Evolutionary conservation across 768 basidiomycete species (phyloP).

Genomic region (Leccinellum luteum): DNA sequence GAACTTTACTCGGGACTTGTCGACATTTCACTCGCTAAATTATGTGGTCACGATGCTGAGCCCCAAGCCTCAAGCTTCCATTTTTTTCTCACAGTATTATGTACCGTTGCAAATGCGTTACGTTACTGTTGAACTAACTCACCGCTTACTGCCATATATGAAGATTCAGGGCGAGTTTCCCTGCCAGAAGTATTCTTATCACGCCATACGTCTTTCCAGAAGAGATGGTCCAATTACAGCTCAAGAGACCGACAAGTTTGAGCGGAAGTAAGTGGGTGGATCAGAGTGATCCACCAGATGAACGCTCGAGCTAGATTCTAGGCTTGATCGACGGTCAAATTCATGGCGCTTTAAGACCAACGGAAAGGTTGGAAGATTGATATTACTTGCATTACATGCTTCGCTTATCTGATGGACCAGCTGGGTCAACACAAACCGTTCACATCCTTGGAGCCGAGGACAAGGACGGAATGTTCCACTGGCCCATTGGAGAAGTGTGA

Average conservation of each 20-base stretch:
- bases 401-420: too few species aligned
- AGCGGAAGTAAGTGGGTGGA: not conserved
- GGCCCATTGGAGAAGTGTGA: not conserved
- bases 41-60: too few species aligned
- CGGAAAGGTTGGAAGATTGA: too few species aligned
- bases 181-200: not conserved
- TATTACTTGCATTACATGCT: too few species aligned
- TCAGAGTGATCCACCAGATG: not conserved
- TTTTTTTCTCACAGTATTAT: not conserved
- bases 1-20: too few species aligned
- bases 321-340: not conserved
- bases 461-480: not conserved
- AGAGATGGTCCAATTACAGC: not conserved
- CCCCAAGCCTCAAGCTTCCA: too few species aligned
- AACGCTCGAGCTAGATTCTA: not conserved
- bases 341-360: not conserved
- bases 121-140: not conserved
- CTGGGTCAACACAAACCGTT: not conserved
- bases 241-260: not conserved
- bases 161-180: not conserved
- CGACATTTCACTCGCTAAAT: too few species aligned
- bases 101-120: not conserved
- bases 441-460: not conserved
- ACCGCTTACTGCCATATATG: not conserved
- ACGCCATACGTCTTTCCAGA: not conserved